These are phyloP conservation scores for Spinacia oleracea DNA, from an alignment of 179 eudicot species.

Conservation along the genomic window DNA sequence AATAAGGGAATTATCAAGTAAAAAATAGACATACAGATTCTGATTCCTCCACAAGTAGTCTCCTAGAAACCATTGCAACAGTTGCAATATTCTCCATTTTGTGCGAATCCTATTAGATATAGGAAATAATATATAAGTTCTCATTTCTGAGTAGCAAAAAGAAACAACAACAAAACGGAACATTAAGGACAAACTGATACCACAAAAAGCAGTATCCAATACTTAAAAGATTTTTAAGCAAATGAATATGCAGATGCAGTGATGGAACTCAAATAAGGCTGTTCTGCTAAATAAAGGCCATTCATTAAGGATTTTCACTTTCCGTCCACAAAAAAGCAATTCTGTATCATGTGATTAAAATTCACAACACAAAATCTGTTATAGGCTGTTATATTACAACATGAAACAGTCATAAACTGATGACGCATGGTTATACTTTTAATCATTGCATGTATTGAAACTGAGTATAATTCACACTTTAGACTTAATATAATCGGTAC, in stretches of 20 bases:
- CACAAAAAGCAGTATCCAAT: constrained; percentile 1
- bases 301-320: neutral
- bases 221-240: neutral
- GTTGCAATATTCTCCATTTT: constrained; percentile 70
- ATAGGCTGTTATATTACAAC: neutral
- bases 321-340: neutral
- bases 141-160: neutral
- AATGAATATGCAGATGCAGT: constrained; percentile 18
- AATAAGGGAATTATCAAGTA: neutral
- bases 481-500: too few species aligned
- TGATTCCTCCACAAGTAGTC: constrained; percentile 90
- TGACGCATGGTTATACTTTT: neutral
- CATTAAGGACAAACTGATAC: neutral
- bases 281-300: neutral
- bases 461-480: neutral
- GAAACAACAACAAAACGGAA: constrained; percentile 1
- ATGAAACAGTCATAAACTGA: neutral
- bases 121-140: neutral
- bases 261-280: neutral
- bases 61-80: constrained; percentile 81
- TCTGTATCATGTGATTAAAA: neutral
- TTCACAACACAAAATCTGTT: neutral
- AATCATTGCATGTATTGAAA: neutral
- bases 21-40: constrained; percentile 47
- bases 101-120: constrained; percentile 50